Evolutionary conservation across 345 rosid species (phyloP).

Genomic region (Schrenkiella parvula): DNA sequence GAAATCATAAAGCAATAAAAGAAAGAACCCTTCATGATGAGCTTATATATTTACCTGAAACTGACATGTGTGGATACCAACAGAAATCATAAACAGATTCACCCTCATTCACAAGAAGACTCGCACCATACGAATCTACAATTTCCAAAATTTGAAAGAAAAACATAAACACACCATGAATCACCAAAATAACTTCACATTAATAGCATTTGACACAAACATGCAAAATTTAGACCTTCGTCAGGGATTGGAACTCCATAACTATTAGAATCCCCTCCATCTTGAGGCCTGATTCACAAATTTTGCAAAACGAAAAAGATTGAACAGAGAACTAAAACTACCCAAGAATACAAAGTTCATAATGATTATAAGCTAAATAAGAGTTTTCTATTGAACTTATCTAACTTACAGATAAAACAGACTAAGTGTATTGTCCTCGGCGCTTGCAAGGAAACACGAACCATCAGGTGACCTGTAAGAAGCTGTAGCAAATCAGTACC

Average conservation of each 20-base stretch:
- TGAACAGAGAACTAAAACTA: not conserved
- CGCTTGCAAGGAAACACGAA: slow-evolving; percentile 71
- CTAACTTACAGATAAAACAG: slow-evolving; percentile 60
- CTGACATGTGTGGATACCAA: slow-evolving; percentile 94
- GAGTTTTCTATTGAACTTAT: not conserved
- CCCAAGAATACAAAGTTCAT: not conserved
- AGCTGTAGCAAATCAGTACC: slow-evolving; percentile 5
- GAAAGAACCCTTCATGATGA: not conserved
- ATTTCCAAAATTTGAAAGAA: not conserved
- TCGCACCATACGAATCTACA: slow-evolving; percentile 74
- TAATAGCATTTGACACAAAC: not conserved
- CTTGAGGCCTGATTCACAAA: slow-evolving; percentile 30
- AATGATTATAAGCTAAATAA: not conserved
- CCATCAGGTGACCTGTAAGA: slow-evolving; percentile 91
- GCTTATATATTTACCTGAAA: slow-evolving; percentile 51
- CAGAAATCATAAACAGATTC: slow-evolving; percentile 90
- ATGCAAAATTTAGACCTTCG: slow-evolving; percentile 16
- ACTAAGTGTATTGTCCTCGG: slow-evolving; percentile 77
- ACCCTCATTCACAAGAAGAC: slow-evolving; percentile 69
- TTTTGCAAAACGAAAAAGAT: not conserved
- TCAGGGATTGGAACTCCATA: slow-evolving; percentile 22
- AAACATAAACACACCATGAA: not conserved
- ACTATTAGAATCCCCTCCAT: slow-evolving; percentile 27
- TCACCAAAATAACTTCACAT: not conserved
- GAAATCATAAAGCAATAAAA: slow-evolving; percentile 11